These are phyloP conservation scores for Teunomyces aglyptinius DNA, from an alignment of 805 yeast species.

Conservation along the genomic window DNA sequence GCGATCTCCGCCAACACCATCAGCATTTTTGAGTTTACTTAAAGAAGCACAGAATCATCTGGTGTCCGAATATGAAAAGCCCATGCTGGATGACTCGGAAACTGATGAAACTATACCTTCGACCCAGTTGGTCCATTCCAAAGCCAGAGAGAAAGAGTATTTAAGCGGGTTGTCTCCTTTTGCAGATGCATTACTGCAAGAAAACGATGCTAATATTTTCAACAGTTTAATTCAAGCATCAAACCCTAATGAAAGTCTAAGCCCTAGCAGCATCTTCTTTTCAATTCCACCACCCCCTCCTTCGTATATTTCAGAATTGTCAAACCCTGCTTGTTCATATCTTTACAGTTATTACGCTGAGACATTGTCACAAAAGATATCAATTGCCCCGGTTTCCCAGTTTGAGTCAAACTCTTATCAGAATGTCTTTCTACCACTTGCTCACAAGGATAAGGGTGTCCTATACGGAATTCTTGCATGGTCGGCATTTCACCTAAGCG, in stretches of 20 bases:
- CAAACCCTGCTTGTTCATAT: slow-evolving; percentile 18
- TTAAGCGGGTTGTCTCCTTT: not conserved
- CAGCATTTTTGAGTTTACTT: slow-evolving; percentile 1
- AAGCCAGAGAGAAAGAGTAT: not conserved
- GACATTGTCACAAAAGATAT: slow-evolving; percentile 40
- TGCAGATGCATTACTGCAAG: not conserved
- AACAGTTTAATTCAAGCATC: not conserved
- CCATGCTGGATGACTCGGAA: not conserved
- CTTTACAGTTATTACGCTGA: slow-evolving; percentile 51
- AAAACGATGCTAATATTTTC: not conserved
- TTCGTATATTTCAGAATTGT: slow-evolving; percentile 19
- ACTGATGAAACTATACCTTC: not conserved
- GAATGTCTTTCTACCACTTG: slow-evolving; percentile 54
- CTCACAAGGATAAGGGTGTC: slow-evolving; percentile 50
- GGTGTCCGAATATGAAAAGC: not conserved
- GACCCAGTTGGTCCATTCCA: not conserved
- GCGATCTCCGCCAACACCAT: not conserved
- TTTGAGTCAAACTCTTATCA: slow-evolving; percentile 49
- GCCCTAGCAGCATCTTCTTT: slow-evolving; percentile 18
- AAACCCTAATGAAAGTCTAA: not conserved
- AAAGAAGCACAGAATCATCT: not conserved
- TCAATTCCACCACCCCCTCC: slow-evolving; percentile 28
- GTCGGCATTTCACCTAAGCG: slow-evolving; percentile 53
- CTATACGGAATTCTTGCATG: slow-evolving; percentile 53
- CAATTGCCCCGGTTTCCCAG: slow-evolving; percentile 46